Conservation (phyloP, 768 basidiomycete species). For the Suillus luteus region DNA sequence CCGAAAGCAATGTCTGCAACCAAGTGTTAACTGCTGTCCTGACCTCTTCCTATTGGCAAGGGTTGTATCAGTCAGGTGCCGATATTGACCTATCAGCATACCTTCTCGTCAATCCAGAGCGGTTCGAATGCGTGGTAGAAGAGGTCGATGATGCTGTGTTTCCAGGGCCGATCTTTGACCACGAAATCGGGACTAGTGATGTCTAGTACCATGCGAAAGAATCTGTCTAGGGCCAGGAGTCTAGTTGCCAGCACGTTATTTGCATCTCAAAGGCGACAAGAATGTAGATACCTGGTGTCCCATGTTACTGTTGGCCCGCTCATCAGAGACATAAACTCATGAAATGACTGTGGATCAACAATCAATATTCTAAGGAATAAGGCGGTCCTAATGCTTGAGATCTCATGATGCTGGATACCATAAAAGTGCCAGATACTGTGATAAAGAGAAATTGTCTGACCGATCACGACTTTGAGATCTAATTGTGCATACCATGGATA, state of each 20-base stretch:
- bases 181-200: conserved; percentile 61
- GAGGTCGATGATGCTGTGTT: conserved; percentile 57
- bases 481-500: conserved; percentile 50
- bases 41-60: conserved; percentile 60
- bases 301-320: background rate
- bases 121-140: conserved; percentile 62
- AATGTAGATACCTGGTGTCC: conserved; percentile 31
- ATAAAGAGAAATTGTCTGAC: conserved; percentile 5
- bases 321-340: conserved; percentile 45
- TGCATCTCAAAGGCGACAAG: conserved; percentile 38
- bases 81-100: conserved; percentile 29
- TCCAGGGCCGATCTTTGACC: conserved; percentile 70
- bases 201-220: conserved; percentile 69
- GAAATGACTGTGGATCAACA: conserved; percentile 66
- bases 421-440: conserved; percentile 71
- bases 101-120: conserved; percentile 66
- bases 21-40: conserved; percentile 59
- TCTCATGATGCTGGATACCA: conserved; percentile 55
- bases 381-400: conserved; percentile 53
- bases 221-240: conserved; percentile 28
- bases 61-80: conserved; percentile 8
- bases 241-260: conserved; percentile 40
- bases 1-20: conserved; percentile 60
- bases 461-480: background rate
- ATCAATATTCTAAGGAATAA: conserved; percentile 61